Conservation (phyloP, 257 asterid species). For the Solanum rostratum region DNA sequence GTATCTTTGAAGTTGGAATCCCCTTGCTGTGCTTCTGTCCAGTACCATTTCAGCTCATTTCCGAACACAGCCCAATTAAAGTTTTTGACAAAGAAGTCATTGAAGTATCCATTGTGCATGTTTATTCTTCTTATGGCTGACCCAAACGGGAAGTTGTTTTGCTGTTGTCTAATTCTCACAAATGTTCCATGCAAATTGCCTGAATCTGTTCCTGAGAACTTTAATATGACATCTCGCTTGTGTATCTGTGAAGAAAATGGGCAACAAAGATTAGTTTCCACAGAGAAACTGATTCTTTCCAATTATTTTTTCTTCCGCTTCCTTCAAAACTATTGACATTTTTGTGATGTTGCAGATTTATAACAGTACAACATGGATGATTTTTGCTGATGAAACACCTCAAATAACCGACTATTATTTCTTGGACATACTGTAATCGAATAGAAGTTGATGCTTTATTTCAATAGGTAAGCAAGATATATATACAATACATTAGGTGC, state of each 20-base stretch:
- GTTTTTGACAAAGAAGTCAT: slow-evolving; percentile 52
- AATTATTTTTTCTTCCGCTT: neutral
- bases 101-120: slow-evolving; percentile 69
- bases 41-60: slow-evolving; percentile 77
- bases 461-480: no score
- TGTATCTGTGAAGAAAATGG: slow-evolving; percentile 42
- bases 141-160: slow-evolving; percentile 71
- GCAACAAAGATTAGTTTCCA: neutral
- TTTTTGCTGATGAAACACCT: neutral
- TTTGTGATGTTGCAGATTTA: neutral
- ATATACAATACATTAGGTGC: no score
- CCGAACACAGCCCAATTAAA: slow-evolving; percentile 87
- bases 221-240: slow-evolving; percentile 56
- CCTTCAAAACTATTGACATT: neutral
- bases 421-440: no score
- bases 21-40: slow-evolving; percentile 78
- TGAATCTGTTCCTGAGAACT: slow-evolving; percentile 46
- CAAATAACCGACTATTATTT: neutral
- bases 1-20: slow-evolving; percentile 73
- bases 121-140: slow-evolving; percentile 48
- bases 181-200: slow-evolving; percentile 25
- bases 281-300: neutral
- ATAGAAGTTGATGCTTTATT: no score
- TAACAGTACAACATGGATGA: neutral
- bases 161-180: slow-evolving; percentile 47